These are phyloP conservation scores for Phalaenopsis aphrodite DNA, from an alignment of 106 monocot genomes.

Conservation along the genomic window DNA sequence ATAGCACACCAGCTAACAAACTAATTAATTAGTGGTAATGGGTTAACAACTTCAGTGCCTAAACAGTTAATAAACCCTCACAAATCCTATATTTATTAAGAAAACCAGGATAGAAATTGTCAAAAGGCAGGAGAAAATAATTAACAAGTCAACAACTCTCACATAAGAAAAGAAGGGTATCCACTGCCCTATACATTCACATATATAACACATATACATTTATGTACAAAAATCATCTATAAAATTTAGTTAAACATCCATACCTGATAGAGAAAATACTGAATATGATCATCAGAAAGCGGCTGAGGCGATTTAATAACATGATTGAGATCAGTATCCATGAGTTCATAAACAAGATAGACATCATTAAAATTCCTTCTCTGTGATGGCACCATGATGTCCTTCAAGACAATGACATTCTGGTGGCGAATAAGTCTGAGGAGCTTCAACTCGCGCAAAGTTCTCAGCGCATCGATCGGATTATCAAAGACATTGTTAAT, in stretches of 20 bases:
- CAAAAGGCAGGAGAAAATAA: too few species aligned
- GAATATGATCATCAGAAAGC: slow-evolving; percentile 30
- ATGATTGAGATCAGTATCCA: slow-evolving; percentile 51
- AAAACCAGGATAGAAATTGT: too few species aligned
- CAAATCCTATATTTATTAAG: too few species aligned
- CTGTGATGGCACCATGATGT: slow-evolving; percentile 44
- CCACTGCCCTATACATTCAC: too few species aligned
- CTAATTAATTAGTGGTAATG: too few species aligned
- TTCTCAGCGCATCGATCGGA: slow-evolving; percentile 46
- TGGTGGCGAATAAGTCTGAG: slow-evolving; percentile 42
- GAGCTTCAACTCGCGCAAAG: slow-evolving; percentile 51
- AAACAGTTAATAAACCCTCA: too few species aligned
- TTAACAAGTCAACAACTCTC: too few species aligned
- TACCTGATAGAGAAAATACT: slow-evolving; percentile 31
- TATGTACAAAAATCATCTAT: too few species aligned
- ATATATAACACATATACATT: too few species aligned
- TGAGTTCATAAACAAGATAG: slow-evolving; percentile 54
- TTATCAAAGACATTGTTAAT: slow-evolving; percentile 51
- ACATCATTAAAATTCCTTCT: slow-evolving; percentile 47
- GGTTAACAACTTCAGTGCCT: too few species aligned
- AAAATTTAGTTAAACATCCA: not conserved
- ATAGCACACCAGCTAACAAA: too few species aligned
- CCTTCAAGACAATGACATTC: slow-evolving; percentile 53
- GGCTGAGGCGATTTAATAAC: slow-evolving; percentile 29
- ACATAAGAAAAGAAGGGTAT: too few species aligned